Base-by-base conservation (phyloP, 2,329 filamentous ascomycete genomes). In the Cladosporium sp. region DNA sequence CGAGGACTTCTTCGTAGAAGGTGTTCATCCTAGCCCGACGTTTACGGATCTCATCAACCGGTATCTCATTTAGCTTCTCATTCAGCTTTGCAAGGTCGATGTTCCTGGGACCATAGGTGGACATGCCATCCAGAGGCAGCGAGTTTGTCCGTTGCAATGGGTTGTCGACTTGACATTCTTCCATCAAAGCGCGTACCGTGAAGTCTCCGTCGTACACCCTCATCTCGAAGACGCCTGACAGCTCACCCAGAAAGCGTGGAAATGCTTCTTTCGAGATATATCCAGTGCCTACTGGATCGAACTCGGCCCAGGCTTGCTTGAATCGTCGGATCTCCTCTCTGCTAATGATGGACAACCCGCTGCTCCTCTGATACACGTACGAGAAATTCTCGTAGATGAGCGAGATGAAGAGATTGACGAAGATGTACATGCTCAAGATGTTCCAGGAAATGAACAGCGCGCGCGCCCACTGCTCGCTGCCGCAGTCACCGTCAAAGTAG, bases 401-500 rank as follows among this genome's bases (percentile, higher is more conserved):
- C 49, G 94, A 99, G 59, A 99, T 93, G 73, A 99, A 99, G 70
- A 99, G 78, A 69, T 93, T 97, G 70, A 97, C 93, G 69, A 99
- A 99, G 68, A 99, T 96, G 76, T 99, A 99, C 94, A 99, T 99
- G 88, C 93, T 97, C 74, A 99, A 83, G 67, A 99, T 93, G 77
- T 99, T 99, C 94, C 94, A 99, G 4, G 88, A 85, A 58, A 97
- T 91, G 77, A 99, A 99, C 9, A 99, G 79, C 34, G 86, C 84
- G 52, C 91, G 83, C 7, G 94, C 91, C 91, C 94, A 99, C 37
- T 85, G 83, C 51, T 86, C 83, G 75, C 93, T 96, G 58, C 94
- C 94, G 69, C 94, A 99, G 74, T 99, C 95, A 66, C 91, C 94
- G 40, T 89, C 78, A 67, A 91, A 93, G 73, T 96, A 97, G 37